Base-by-base conservation (phyloP, 1,284 basidiomycete genomes). In the Pyrrhoderma noxium region DNA sequence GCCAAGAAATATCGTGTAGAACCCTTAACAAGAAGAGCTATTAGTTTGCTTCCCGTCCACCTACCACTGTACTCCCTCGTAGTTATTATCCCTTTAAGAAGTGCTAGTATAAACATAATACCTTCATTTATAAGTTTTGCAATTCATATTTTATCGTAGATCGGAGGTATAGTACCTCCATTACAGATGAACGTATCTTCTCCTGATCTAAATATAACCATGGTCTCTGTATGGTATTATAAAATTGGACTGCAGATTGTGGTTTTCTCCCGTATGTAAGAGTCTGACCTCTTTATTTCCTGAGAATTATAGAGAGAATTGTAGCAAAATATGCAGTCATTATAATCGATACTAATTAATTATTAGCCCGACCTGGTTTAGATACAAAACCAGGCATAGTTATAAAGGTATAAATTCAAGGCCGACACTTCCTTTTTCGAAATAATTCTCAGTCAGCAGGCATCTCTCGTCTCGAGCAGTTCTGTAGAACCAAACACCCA, bases 111-210 rank as follows among this genome's bases (percentile, higher is more conserved):
- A 19, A 47, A 42, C 39, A 52, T 22, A 9, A 52, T 2, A 7
- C 35, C 27, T 35, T 52, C 51, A 13, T 52, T 35, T 16, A 43
- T 40, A 8, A 52, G 40, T 14, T 39, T 36, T 46, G 45, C 42
- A 9, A 52, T 22, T 45, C 51, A 52, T 22, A 47, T 36, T 31
- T 34, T 19, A 7, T 47, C 31, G 45, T 47, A 38, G 18, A 43
- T 27, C 23, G 9, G 25, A 13, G 45, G 45, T 3, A 43, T 13
- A 14, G 18, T 39, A 5, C 23, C 9, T 1, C 19, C 36, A 2
- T 21, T 38, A 19, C 50, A 52, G 14, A 52, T 40, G 25, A 46
- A 42, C 23, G 8, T 2, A 38, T 46, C 44, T 14, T 37, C 14
- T 27, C 19, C 50, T 9, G 27, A n/a, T 31, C 43, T 27, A 2